These are phyloP conservation scores for Lasiodiplodia hormozganensis DNA, from an alignment of 2,329 filamentous ascomycete species.

Conservation along the genomic window DNA sequence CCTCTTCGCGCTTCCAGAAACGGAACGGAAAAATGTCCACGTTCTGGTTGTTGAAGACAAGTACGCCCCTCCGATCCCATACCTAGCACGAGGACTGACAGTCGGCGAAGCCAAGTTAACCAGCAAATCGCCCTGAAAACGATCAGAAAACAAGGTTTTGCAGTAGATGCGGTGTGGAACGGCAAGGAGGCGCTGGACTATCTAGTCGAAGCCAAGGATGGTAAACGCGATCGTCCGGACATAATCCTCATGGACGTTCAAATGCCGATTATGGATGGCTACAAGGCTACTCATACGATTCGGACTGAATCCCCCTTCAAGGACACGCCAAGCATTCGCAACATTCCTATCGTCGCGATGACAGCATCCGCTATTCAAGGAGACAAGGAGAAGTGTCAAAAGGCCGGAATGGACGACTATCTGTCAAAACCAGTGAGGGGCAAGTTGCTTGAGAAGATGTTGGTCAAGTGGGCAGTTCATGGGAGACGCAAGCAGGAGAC, in stretches of 20 bases:
- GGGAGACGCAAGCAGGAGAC: conserved; percentile 42
- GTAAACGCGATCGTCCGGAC: conserved; percentile 65
- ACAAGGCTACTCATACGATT: conserved; percentile 76
- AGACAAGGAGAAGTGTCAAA: conserved; percentile 75
- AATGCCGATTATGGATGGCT: conserved; percentile 74
- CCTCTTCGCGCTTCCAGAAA: conserved; percentile 57
- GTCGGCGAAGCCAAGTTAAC: conserved; percentile 60
- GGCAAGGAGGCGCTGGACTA: conserved; percentile 81
- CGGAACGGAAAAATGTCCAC: conserved; percentile 68
- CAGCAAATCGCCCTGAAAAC: conserved; percentile 79
- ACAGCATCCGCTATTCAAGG: conserved; percentile 80
- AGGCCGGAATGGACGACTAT: conserved; percentile 79
- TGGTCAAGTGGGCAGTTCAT: conserved; percentile 70
- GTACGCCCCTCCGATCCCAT: conserved; percentile 52
- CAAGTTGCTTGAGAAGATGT: conserved; percentile 71
- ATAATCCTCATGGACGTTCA: conserved; percentile 82
- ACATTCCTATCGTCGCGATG: conserved; percentile 81
- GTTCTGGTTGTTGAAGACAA: conserved; percentile 86
- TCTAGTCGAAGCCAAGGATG: conserved; percentile 60
- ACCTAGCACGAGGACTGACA: conserved; percentile 10
- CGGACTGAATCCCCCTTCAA: conserved; percentile 72
- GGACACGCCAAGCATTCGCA: conserved; percentile 58
- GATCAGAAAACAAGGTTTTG: conserved; percentile 75
- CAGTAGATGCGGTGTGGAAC: conserved; percentile 75
- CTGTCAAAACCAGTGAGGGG: conserved; percentile 76